Evolutionary conservation across 169 alveolate genomes (phyloP).

Genomic region (Plasmodium knowlesi): DNA sequence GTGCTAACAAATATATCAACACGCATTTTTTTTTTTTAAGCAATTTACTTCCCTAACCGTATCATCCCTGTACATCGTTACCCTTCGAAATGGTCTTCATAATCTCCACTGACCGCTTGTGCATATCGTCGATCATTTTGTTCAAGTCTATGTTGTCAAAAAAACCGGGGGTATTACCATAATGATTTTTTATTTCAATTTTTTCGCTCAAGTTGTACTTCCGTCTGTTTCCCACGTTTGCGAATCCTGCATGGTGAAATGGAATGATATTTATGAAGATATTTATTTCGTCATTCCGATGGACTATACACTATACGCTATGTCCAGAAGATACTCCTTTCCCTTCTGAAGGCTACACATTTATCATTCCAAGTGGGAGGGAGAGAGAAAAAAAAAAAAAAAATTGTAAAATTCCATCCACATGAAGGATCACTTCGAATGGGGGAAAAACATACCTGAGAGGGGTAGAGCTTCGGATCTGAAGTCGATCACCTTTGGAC

Average conservation of each 20-base stretch:
- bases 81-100: conserved; percentile 72
- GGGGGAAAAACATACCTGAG: conserved; percentile 77
- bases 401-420: background rate
- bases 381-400: background rate
- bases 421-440: background rate
- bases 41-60: background rate
- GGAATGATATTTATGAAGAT: background rate
- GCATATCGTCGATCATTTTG: conserved; percentile 76
- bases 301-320: background rate
- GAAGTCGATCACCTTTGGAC: conserved; percentile 73
- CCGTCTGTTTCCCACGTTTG: conserved; percentile 79
- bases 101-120: conserved; percentile 75
- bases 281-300: background rate
- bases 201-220: conserved; percentile 79
- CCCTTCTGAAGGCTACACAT: background rate
- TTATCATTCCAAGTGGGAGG: background rate
- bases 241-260: conserved; percentile 76
- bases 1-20: no score
- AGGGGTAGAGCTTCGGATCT: conserved; percentile 86
- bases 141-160: conserved; percentile 58
- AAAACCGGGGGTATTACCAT: conserved; percentile 41
- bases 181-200: conserved; percentile 50
- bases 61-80: conserved; percentile 76
- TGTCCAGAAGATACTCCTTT: background rate
- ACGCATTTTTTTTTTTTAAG: background rate